A percentile compares a stretch with the other conserved stretches of the same genome.
Evolutionary conservation across 2,329 filamentous ascomycete species (phyloP).

Genomic region (Lasiodiplodia citricola): DNA sequence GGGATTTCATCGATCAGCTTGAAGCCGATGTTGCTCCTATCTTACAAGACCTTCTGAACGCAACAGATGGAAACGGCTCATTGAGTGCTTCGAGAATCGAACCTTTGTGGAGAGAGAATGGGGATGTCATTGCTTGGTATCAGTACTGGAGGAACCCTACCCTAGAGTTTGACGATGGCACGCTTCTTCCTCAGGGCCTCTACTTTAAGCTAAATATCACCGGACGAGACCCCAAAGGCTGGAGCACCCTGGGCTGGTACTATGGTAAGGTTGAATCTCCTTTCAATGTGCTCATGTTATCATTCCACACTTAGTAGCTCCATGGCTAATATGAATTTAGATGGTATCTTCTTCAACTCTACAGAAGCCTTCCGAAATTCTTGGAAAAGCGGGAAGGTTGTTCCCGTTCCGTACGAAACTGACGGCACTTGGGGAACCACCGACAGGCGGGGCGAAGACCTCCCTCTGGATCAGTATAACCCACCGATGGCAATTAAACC

Average conservation of each 20-base stretch:
- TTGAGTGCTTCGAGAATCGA: slow-evolving; percentile 48
- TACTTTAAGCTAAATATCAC: slow-evolving; percentile 54
- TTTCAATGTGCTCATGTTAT: background rate
- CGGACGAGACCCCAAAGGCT: slow-evolving; percentile 56
- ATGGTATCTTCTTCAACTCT: slow-evolving; percentile 58
- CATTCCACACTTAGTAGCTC: background rate
- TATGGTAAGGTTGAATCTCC: slow-evolving; percentile 43
- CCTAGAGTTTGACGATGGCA: slow-evolving; percentile 49
- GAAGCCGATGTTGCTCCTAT: background rate
- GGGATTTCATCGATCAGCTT: slow-evolving; percentile 42
- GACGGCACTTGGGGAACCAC: slow-evolving; percentile 53
- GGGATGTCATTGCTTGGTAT: slow-evolving; percentile 54
- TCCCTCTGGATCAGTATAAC: slow-evolving; percentile 58
- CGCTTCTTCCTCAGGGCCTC: slow-evolving; percentile 54
- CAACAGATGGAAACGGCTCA: slow-evolving; percentile 48
- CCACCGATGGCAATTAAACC: slow-evolving; percentile 57
- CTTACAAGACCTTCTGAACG: slow-evolving; percentile 38
- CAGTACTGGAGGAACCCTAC: slow-evolving; percentile 50
- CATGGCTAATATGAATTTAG: background rate
- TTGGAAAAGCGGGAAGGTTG: slow-evolving; percentile 38
- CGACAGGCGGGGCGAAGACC: slow-evolving; percentile 46
- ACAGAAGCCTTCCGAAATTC: slow-evolving; percentile 55
- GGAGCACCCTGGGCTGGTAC: slow-evolving; percentile 59
- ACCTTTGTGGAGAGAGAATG: slow-evolving; percentile 46
- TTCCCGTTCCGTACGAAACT: background rate